Conservation (phyloP, 345 rosid genomes). For the Alliaria petiolata region DNA sequence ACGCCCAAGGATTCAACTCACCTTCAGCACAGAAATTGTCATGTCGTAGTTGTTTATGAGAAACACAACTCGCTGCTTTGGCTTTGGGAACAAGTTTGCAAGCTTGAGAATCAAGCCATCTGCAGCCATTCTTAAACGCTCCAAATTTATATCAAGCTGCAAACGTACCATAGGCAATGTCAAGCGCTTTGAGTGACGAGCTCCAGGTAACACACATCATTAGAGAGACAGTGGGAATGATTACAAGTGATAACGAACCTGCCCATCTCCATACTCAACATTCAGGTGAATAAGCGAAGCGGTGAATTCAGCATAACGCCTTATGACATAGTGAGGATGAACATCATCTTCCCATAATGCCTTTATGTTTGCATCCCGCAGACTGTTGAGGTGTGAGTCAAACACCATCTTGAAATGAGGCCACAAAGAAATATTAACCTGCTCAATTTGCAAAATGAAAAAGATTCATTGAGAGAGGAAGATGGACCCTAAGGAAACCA, state of each 20-base stretch:
- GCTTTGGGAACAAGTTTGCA: conserved; percentile 65
- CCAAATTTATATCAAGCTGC: conserved; percentile 97
- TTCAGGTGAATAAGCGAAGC: conserved; percentile 96
- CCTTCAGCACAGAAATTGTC: conserved; percentile 96
- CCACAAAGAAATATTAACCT: conserved; percentile 96
- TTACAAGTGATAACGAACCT: conserved; percentile 54
- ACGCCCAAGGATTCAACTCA: conserved; percentile 17
- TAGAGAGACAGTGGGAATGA: conserved; percentile 6
- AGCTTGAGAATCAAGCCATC: conserved; percentile 88
- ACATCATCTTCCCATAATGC: conserved; percentile 96
- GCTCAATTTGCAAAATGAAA: conserved; percentile 33
- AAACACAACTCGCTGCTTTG: conserved; percentile 78
- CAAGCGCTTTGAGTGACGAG: background rate
- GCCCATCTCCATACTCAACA: conserved; percentile 95
- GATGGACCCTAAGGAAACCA: conserved; percentile 7
- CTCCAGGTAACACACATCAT: background rate
- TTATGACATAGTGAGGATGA: conserved; percentile 98
- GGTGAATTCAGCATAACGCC: conserved; percentile 97
- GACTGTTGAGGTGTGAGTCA: conserved; percentile 84
- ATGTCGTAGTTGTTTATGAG: conserved; percentile 94
- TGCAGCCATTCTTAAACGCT: conserved; percentile 88
- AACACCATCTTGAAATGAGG: conserved; percentile 98
- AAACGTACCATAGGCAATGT: conserved; percentile 3
- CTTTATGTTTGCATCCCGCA: conserved; percentile 85
- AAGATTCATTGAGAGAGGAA: background rate